phyloP scores from a whole-genome alignment of 2,329 filamentous ascomycete species.

The Diaporthe batatas region DNA sequence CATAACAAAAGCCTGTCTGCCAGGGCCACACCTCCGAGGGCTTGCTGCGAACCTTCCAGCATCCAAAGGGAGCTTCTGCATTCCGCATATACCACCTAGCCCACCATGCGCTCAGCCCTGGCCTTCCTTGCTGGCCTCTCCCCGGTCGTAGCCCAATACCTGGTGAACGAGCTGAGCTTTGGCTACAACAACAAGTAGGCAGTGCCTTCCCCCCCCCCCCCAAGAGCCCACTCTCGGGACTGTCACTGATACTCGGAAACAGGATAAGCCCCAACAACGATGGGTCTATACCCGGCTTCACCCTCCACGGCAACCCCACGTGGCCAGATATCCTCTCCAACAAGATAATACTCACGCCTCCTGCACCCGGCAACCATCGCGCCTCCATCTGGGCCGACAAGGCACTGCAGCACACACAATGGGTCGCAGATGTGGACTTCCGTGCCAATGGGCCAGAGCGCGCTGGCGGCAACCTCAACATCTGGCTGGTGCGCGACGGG shows the following conservation, averaged over 20 bases:
- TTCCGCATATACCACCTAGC: constrained; percentile 24
- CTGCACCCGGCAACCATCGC: constrained; percentile 86
- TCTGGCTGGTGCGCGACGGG: constrained; percentile 88
- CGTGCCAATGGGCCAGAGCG: constrained; percentile 87
- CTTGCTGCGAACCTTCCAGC: constrained; percentile 19
- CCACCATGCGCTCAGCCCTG: constrained; percentile 58
- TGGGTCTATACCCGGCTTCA: constrained; percentile 66
- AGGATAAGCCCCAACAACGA: constrained; percentile 75
- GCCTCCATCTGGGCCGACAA: constrained; percentile 85
- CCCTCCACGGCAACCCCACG: constrained; percentile 66
- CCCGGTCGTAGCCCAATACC: constrained; percentile 71
- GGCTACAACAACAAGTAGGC: constrained; percentile 75
- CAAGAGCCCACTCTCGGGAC: constrained; percentile 19
- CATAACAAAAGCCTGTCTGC: constrained; percentile 26
- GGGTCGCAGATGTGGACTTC: constrained; percentile 89
- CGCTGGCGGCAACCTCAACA: constrained; percentile 88
- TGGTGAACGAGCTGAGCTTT: constrained; percentile 83
- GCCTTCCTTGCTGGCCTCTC: constrained; percentile 61
- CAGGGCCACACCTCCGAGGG: constrained; percentile 13
- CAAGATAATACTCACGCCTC: constrained; percentile 91
- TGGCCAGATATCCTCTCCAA: constrained; percentile 81
- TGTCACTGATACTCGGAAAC: constrained; percentile 40
- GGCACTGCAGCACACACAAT: constrained; percentile 74
- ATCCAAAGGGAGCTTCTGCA: constrained; percentile 32
- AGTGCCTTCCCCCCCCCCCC: constrained; percentile 16